Conservation (phyloP, 1,284 basidiomycete species). For the Coniophora puteana region DNA sequence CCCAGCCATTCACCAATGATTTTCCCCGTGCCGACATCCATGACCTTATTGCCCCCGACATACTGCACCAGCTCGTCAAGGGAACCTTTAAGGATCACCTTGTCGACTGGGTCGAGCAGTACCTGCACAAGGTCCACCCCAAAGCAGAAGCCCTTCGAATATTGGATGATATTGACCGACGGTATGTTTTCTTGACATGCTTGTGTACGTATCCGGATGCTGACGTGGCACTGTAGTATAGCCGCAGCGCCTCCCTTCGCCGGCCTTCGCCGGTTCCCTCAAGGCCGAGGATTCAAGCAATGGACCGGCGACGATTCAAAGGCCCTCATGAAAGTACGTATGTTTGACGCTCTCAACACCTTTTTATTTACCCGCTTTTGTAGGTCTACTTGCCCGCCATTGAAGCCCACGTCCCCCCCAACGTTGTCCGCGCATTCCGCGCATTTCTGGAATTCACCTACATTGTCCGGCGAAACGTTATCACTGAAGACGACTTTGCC, state of each 20-base stretch:
- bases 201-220: not conserved
- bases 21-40: slow-evolving; percentile 11
- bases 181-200: too few species aligned
- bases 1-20: slow-evolving; percentile 11
- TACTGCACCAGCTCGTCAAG: slow-evolving; percentile 5
- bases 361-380: not conserved
- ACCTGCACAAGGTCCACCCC: not conserved
- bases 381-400: slow-evolving; percentile 4
- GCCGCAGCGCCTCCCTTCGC: not conserved
- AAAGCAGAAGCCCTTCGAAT: not conserved
- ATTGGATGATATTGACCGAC: too few species aligned
- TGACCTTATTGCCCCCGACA: slow-evolving; percentile 5
- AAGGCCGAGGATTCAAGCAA: not conserved
- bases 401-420: slow-evolving; percentile 3
- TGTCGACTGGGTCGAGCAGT: not conserved
- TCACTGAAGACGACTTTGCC: slow-evolving; percentile 8
- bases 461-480: slow-evolving; percentile 10
- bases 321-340: not conserved
- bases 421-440: slow-evolving; percentile 9
- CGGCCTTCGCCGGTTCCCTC: not conserved
- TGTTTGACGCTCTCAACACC: slow-evolving; percentile 2
- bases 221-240: not conserved
- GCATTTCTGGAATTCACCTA: slow-evolving; percentile 22
- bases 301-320: not conserved
- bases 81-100: slow-evolving; percentile 2